Conservation (phyloP, 805 yeast species). For the Zygotorulaspora danielsina region DNA sequence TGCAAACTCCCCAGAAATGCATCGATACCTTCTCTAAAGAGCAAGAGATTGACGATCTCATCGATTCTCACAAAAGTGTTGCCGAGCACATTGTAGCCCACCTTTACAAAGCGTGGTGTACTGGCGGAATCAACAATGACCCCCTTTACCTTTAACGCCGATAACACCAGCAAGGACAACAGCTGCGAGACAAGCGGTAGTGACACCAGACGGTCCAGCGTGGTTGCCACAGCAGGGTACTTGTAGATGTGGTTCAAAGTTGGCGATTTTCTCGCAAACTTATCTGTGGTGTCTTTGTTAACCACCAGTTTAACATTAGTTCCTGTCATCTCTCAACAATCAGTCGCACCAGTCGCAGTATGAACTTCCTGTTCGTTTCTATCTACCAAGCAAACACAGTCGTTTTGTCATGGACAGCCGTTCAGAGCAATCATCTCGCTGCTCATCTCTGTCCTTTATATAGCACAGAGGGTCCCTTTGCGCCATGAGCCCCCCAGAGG, state of each 20-base stretch:
- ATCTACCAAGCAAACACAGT: too few relatives aligned
- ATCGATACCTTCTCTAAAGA: conserved; percentile 33
- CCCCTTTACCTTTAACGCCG: conserved; percentile 12
- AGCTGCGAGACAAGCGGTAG: conserved; percentile 19
- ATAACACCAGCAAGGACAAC: conserved; percentile 15
- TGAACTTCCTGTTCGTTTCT: too few relatives aligned
- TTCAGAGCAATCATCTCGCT: too few relatives aligned
- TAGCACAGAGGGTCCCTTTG: background rate
- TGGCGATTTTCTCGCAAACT: conserved; percentile 28
- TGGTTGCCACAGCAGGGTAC: conserved; percentile 17
- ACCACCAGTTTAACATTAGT: conserved; percentile 20
- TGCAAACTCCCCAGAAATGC: conserved; percentile 19
- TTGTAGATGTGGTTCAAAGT: conserved; percentile 26
- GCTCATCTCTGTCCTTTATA: background rate
- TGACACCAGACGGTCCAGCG: conserved; percentile 17
- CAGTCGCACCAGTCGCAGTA: background rate
- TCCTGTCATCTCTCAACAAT: conserved; percentile 10
- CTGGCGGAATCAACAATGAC: conserved; percentile 20
- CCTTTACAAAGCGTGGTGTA: conserved; percentile 21
- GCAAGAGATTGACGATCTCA: conserved; percentile 24
- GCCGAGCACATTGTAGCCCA: conserved; percentile 13
- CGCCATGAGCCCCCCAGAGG: too few relatives aligned
- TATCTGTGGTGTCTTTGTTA: conserved; percentile 24
- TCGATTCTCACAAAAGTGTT: conserved; percentile 20
- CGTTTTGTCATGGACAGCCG: too few relatives aligned